Evolutionary conservation across 331 rosid genomes (phyloP), one percentile per base, ranked within the genome.

Genomic region (Pyracantha coccinea): DNA sequence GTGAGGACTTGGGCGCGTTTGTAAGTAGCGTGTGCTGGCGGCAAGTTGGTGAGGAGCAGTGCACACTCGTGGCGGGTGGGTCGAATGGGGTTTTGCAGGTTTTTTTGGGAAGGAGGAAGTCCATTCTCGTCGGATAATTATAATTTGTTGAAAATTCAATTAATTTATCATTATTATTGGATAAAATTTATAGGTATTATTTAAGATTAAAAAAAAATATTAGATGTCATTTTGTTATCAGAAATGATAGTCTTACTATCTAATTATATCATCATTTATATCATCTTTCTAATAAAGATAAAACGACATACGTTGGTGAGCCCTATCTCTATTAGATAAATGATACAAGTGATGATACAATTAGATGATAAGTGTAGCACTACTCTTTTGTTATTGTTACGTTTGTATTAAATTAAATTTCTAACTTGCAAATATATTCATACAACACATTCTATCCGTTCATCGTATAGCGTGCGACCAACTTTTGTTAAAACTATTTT

Each of bases 21-120:
- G 93, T 89, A 47, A 86, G 93, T 47, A 81, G 91, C 8, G 91
- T 89, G 28, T 81, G 87, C 47, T 89, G 93, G 93, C 68, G 86
- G 72, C 89, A 89, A 63, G 66, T 47, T 21, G 86, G 75, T 0
- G 86, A 74, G 67, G 85, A 89, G 9, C 64, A 81, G 11, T 89
- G 89, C 32, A 86, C 85, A 1, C 79, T 89, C 0, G 66, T 86
- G 52, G 88, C 88, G 0, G 93, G 88, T 24, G 93, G 93, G 5
- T 89, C 91, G 19, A 83, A 86, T 38, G 93, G 91, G 35, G 85
- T 67, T 72, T 65, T 89, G 74, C 85, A 86, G 73, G 75, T 89
- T 68, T 89, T 86, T 77, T 71, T 69, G 41, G 93, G 91, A 8
- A 71, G 66, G 16, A 89, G 74, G 55, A 86, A 70, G 81, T 38